phyloP scores from a whole-genome alignment of 768 basidiomycete genomes.

The Cubamyces lactineus region DNA sequence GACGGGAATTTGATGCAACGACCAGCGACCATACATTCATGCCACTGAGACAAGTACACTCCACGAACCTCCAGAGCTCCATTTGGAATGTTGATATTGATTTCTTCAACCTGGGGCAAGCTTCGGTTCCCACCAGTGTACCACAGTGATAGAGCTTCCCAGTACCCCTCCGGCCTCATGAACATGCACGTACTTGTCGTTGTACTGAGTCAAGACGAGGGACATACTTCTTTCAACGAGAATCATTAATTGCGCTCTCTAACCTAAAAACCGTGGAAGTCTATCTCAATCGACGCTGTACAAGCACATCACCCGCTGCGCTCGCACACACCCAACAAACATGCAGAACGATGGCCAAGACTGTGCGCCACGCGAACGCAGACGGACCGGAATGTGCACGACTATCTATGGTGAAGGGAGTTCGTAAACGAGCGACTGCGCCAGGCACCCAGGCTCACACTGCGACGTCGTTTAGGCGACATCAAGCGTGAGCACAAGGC shows the following conservation, averaged over 20 bases:
- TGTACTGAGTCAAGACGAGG: too few relatives aligned
- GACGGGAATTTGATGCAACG: too few relatives aligned
- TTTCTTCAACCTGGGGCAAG: too few relatives aligned
- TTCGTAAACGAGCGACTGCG: neutral
- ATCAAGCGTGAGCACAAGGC: neutral
- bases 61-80: neutral
- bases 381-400: neutral
- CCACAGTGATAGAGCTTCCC: too few relatives aligned
- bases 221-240: neutral
- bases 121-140: too few relatives aligned
- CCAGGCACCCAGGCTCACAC: neutral
- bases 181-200: neutral
- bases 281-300: slow-evolving; percentile 8
- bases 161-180: too few relatives aligned
- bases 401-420: neutral
- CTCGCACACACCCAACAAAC: slow-evolving; percentile 2
- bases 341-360: neutral
- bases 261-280: slow-evolving; percentile 12
- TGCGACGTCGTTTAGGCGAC: neutral
- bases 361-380: neutral
- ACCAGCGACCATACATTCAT: too few relatives aligned
- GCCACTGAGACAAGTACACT: neutral
- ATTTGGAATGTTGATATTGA: too few relatives aligned
- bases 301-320: slow-evolving; percentile 4
- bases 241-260: slow-evolving; percentile 21